Conservation (phyloP, 1,139 yeast genomes). For the Scheffersomyces insectosa region DNA sequence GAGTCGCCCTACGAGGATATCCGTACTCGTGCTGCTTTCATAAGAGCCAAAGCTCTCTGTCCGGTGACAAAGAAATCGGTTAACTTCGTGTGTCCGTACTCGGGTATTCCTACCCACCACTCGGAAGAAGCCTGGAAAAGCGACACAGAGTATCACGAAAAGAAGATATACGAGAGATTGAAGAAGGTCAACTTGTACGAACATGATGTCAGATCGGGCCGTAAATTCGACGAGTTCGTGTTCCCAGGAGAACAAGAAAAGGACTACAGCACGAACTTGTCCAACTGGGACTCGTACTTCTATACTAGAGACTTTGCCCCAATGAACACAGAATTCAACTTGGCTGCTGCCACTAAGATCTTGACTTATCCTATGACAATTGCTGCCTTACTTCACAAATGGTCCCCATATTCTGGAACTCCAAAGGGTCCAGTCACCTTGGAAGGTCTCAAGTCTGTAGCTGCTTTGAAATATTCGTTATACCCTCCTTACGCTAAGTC, state of each 20-base stretch:
- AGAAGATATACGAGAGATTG: slow-evolving; percentile 68
- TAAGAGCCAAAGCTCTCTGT: slow-evolving; percentile 84
- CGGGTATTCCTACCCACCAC: slow-evolving; percentile 97
- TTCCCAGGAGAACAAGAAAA: slow-evolving; percentile 81
- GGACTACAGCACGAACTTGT: slow-evolving; percentile 76
- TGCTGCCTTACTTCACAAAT: slow-evolving; percentile 78
- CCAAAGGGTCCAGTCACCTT: slow-evolving; percentile 88
- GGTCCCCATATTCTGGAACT: slow-evolving; percentile 75
- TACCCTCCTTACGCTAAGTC: slow-evolving; percentile 69
- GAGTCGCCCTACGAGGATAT: slow-evolving; percentile 86
- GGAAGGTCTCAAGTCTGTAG: slow-evolving; percentile 89
- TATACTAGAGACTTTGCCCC: slow-evolving; percentile 92
- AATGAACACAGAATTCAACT: slow-evolving; percentile 94
- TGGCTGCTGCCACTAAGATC: slow-evolving; percentile 94
- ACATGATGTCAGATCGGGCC: slow-evolving; percentile 90
- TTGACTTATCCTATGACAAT: slow-evolving; percentile 91
- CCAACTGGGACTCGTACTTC: slow-evolving; percentile 89
- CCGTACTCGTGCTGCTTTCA: slow-evolving; percentile 88
- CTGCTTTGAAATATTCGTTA: slow-evolving; percentile 86
- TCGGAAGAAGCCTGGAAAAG: slow-evolving; percentile 84
- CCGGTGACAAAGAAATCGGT: slow-evolving; percentile 86
- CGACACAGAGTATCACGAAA: slow-evolving; percentile 70
- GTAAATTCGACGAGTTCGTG: slow-evolving; percentile 92
- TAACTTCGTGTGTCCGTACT: slow-evolving; percentile 83
- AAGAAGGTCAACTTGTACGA: slow-evolving; percentile 89